Percentiles rank a stretch among this genome's conserved stretches.
Evolutionary conservation across 2,329 filamentous ascomycete genomes (phyloP).

Genomic region (Claviceps sp.): DNA sequence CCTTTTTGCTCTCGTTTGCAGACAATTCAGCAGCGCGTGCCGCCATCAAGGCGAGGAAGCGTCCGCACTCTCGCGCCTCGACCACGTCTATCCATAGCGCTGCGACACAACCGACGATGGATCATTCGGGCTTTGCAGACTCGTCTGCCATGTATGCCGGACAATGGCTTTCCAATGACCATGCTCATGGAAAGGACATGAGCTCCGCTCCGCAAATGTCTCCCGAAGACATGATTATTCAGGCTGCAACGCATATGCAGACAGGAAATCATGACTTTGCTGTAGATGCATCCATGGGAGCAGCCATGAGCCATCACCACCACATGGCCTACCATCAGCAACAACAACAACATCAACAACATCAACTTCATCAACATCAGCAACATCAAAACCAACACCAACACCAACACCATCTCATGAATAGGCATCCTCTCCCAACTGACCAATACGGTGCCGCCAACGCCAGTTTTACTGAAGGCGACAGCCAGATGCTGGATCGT

Average conservation of each 20-base stretch:
- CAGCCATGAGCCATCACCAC: conserved; percentile 25
- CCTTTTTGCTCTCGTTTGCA: conserved; percentile 5
- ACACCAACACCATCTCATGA: conserved; percentile 24
- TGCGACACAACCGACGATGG: conserved; percentile 36
- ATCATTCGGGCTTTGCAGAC: conserved; percentile 31
- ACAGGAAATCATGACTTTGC: conserved; percentile 35
- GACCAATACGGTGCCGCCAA: conserved; percentile 37
- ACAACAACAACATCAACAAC: not conserved
- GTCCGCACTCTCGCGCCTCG: conserved; percentile 40
- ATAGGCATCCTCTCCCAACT: conserved; percentile 37
- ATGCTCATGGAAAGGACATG: conserved; percentile 31
- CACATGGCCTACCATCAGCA: conserved; percentile 24
- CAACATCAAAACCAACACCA: conserved; percentile 1
- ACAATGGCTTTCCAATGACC: conserved; percentile 36
- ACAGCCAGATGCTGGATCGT: conserved; percentile 46
- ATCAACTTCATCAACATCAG: not conserved
- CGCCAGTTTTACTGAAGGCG: conserved; percentile 41
- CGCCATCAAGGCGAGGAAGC: conserved; percentile 30
- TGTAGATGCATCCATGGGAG: conserved; percentile 33
- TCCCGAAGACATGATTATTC: conserved; percentile 46
- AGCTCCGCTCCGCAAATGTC: conserved; percentile 32
- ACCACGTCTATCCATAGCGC: conserved; percentile 44
- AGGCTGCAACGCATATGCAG: conserved; percentile 42
- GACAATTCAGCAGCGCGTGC: conserved; percentile 19
- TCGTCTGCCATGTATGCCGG: conserved; percentile 30